Conservation (phyloP, 176 grass and related monocot genomes). For the Themeda triandra region DNA sequence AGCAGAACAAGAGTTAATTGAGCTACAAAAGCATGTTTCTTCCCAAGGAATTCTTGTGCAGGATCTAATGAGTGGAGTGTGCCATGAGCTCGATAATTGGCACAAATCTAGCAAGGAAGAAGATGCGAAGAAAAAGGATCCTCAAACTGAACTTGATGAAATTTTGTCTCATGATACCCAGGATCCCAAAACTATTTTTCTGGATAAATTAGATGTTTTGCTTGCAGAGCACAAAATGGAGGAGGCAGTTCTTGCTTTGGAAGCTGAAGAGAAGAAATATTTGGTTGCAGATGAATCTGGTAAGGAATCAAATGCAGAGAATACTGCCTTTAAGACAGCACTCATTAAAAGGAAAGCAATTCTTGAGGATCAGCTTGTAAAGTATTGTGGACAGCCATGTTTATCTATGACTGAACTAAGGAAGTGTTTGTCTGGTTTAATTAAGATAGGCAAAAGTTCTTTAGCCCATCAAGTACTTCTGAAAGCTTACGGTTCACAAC, state of each 20-base stretch:
- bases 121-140: slow-evolving; percentile 43
- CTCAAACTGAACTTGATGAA: slow-evolving; percentile 56
- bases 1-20: slow-evolving; percentile 88
- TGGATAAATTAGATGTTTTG: slow-evolving; percentile 72
- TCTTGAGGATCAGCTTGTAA: slow-evolving; percentile 82
- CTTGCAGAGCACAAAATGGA: slow-evolving; percentile 84
- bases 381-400: slow-evolving; percentile 65
- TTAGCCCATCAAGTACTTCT: slow-evolving; percentile 81
- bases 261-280: slow-evolving; percentile 69
- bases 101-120: slow-evolving; percentile 55
- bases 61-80: slow-evolving; percentile 90
- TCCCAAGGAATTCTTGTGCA: slow-evolving; percentile 91
- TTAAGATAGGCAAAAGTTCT: slow-evolving; percentile 79
- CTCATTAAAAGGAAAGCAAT: slow-evolving; percentile 65
- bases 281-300: slow-evolving; percentile 33
- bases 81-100: slow-evolving; percentile 74
- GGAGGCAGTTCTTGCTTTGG: slow-evolving; percentile 63
- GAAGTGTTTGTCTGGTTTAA: slow-evolving; percentile 67
- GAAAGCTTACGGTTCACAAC: slow-evolving; percentile 60
- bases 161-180: slow-evolving; percentile 51
- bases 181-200: slow-evolving; percentile 61
- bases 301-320: slow-evolving; percentile 50
- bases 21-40: slow-evolving; percentile 82
- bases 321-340: slow-evolving; percentile 56
- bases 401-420: slow-evolving; percentile 65